Conservation (phyloP, 176 grass and related monocot genomes). For the Zoysia pacifica region DNA sequence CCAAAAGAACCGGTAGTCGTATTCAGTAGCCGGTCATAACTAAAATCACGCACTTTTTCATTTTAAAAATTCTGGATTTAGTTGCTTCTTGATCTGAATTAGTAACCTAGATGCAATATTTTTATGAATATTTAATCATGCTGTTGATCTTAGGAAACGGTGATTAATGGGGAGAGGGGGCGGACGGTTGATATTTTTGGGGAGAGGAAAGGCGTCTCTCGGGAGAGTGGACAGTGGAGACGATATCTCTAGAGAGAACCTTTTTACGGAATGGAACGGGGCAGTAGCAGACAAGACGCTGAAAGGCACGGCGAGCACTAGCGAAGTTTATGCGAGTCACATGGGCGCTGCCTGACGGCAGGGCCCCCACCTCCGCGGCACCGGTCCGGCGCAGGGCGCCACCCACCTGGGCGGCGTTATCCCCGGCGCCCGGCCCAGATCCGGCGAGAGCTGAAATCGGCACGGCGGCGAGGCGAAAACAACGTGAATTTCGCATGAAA, state of each 20-base stretch:
- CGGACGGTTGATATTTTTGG: conserved; percentile 39
- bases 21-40: neutral
- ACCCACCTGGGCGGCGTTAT: neutral
- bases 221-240: neutral
- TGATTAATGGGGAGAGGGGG: neutral
- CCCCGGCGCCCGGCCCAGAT: neutral
- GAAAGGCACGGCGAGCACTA: conserved; percentile 1
- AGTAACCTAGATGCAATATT: neutral
- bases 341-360: conserved; percentile 11
- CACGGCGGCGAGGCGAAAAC: neutral
- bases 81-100: neutral
- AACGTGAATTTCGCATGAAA: neutral
- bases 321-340: conserved; percentile 7
- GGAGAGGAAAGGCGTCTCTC: too few species aligned
- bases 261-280: neutral
- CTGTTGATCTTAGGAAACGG: neutral
- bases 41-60: neutral
- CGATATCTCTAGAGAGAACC: conserved; percentile 38
- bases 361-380: neutral
- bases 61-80: neutral
- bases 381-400: neutral
- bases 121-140: neutral
- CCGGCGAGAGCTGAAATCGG: neutral
- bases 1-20: neutral
- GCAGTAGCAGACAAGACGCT: neutral